Conservation (phyloP, 257 asterid species). For the Solanum verrucosum region DNA sequence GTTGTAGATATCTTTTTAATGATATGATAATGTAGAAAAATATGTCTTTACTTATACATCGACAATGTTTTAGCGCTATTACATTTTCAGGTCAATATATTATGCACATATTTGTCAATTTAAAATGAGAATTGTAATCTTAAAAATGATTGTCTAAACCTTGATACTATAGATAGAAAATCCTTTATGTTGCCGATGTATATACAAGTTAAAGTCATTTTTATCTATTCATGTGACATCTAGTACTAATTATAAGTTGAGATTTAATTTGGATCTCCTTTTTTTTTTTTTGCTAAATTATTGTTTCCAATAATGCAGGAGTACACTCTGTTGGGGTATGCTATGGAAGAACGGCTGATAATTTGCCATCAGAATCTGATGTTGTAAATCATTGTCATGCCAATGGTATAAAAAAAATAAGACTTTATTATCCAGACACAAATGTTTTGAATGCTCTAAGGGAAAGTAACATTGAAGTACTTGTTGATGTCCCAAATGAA, state of each 20-base stretch:
- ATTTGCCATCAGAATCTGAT: slow-evolving; percentile 17
- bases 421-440: slow-evolving; percentile 33
- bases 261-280: neutral
- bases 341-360: slow-evolving; percentile 21
- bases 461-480: slow-evolving; percentile 25
- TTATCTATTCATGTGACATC: neutral
- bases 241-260: neutral
- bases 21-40: neutral
- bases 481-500: slow-evolving; percentile 28
- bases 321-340: slow-evolving; percentile 32
- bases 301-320: slow-evolving; percentile 7
- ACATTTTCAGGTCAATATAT: too few relatives aligned
- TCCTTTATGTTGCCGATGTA: neutral
- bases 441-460: slow-evolving; percentile 22
- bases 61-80: too few relatives aligned
- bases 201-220: neutral
- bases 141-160: neutral
- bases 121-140: neutral
- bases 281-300: neutral
- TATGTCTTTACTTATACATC: neutral
- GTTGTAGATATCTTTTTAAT: neutral
- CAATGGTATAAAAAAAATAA: slow-evolving; percentile 25
- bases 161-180: neutral
- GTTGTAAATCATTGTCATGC: slow-evolving; percentile 24
- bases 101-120: too few relatives aligned